Percentiles rank a stretch among this genome's conserved stretches.
phyloP scores from a whole-genome alignment of 2,329 filamentous ascomycete species.

The Hymenoscyphus occultus region DNA sequence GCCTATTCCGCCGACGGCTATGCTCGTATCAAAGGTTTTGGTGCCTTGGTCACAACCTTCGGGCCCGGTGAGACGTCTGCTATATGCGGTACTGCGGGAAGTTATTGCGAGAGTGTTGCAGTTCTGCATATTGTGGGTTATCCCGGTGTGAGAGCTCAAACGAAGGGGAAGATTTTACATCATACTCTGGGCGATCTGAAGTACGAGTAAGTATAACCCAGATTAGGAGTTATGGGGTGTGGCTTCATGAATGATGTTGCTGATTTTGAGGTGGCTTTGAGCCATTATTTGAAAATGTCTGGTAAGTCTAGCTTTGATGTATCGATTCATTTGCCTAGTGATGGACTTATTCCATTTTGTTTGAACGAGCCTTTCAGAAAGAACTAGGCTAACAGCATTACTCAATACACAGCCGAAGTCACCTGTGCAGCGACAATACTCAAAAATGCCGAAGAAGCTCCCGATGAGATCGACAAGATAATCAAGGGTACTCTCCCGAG shows the following conservation, averaged over 20 bases:
- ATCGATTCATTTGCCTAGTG: neutral
- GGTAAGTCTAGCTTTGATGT: neutral
- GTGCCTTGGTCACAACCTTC: constrained; percentile 47
- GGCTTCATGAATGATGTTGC: neutral
- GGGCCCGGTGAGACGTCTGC: constrained; percentile 52
- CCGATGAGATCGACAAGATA: constrained; percentile 19
- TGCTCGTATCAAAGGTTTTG: constrained; percentile 46
- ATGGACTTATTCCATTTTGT: neutral
- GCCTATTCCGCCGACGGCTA: constrained; percentile 50
- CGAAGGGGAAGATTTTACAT: constrained; percentile 41
- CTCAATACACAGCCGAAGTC: constrained; percentile 7
- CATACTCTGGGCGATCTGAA: constrained; percentile 51
- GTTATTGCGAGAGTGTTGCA: constrained; percentile 52
- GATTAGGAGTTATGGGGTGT: no score
- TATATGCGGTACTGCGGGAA: constrained; percentile 55
- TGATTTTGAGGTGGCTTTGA: neutral
- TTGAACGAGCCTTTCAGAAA: neutral
- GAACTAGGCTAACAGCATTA: neutral
- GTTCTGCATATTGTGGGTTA: constrained; percentile 55
- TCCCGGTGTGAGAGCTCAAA: constrained; percentile 11
- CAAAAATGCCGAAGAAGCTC: constrained; percentile 13
- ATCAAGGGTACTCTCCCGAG: constrained; percentile 14
- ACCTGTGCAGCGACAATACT: constrained; percentile 19
- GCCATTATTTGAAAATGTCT: constrained; percentile 20
- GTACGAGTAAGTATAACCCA: constrained; percentile 15